Conservation (phyloP, 768 basidiomycete species). For the Phaeotremella skinneri region DNA sequence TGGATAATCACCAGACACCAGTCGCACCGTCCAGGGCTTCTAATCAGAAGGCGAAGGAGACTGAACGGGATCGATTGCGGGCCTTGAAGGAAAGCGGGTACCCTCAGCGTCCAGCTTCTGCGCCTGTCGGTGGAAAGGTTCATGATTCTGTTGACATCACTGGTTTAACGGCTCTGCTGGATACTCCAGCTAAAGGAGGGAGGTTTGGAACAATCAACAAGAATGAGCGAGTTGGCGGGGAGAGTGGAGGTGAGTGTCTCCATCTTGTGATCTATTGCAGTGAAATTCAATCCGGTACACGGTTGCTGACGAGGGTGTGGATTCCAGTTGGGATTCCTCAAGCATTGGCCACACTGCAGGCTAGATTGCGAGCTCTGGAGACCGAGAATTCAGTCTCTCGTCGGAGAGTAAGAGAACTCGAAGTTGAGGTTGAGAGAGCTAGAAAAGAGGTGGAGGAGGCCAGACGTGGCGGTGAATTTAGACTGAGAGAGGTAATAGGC, state of each 20-base stretch:
- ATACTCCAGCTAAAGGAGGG: conserved; percentile 47
- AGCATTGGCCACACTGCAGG: conserved; percentile 46
- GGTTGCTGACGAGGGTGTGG: conserved; percentile 57
- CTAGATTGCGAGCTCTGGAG: conserved; percentile 69
- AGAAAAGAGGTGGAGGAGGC: conserved; percentile 57
- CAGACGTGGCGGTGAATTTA: conserved; percentile 53
- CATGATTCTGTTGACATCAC: conserved; percentile 42
- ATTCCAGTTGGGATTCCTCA: conserved; percentile 31
- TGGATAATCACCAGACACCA: conserved; percentile 2
- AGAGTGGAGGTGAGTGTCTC: conserved; percentile 35
- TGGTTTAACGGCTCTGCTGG: conserved; percentile 47
- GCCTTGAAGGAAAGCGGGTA: conserved; percentile 6
- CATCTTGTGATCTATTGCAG: not conserved
- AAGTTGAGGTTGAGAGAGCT: conserved; percentile 72
- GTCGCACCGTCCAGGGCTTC: conserved; percentile 18
- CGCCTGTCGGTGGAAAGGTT: conserved; percentile 18
- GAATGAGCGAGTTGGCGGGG: conserved; percentile 39
- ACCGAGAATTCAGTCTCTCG: conserved; percentile 78
- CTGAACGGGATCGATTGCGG: conserved; percentile 4
- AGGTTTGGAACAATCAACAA: conserved; percentile 32
- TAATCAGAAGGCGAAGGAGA: conserved; percentile 17
- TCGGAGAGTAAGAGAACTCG: conserved; percentile 78
- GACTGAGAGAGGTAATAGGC: conserved; percentile 75
- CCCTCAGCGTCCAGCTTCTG: conserved; percentile 11
- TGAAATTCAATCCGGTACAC: conserved; percentile 2